A percentile compares a stretch with the other conserved stretches of the same genome.
phyloP scores from a whole-genome alignment of 108 stramenopile genomes.

The Cyclotella choctawhatcheeana region DNA sequence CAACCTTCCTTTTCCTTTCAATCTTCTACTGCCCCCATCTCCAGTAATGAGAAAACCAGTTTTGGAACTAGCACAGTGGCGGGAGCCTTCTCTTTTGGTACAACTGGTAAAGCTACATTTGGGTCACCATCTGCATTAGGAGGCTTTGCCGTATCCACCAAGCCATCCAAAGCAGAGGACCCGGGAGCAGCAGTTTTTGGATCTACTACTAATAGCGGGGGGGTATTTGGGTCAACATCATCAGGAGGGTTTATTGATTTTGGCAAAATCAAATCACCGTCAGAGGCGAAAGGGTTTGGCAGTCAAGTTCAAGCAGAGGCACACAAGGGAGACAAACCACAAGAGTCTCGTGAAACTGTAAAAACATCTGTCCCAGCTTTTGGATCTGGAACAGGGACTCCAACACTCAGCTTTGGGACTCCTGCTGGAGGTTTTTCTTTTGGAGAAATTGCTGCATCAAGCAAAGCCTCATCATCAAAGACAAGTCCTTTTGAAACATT shows the following conservation, averaged over 20 bases:
- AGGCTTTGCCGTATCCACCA: conserved; percentile 17
- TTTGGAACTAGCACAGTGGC: conserved; percentile 10
- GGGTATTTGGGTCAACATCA: conserved; percentile 4
- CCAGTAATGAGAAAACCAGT: not conserved
- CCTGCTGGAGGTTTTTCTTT: conserved; percentile 7
- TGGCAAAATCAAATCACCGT: not conserved
- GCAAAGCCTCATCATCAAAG: not conserved
- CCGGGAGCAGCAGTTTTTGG: conserved; percentile 31
- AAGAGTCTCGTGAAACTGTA: not conserved
- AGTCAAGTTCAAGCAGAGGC: not conserved
- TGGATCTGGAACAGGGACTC: conserved; percentile 13
- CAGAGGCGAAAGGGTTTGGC: conserved; percentile 1
- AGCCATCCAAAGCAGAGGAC: not conserved
- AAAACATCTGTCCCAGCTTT: not conserved
- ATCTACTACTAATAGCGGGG: not conserved
- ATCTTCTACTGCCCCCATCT: not conserved
- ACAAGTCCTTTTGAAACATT: conserved; percentile 32
- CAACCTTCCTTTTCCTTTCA: conserved; percentile 13
- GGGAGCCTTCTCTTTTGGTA: conserved; percentile 19
- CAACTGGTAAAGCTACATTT: conserved; percentile 30
- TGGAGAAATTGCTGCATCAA: not conserved
- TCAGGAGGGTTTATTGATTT: conserved; percentile 48
- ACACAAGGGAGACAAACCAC: conserved; percentile 1
- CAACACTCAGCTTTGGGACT: conserved; percentile 9
- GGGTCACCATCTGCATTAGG: conserved; percentile 52